Conservation (phyloP, 768 basidiomycete species). For the Tylopilus balloui region DNA sequence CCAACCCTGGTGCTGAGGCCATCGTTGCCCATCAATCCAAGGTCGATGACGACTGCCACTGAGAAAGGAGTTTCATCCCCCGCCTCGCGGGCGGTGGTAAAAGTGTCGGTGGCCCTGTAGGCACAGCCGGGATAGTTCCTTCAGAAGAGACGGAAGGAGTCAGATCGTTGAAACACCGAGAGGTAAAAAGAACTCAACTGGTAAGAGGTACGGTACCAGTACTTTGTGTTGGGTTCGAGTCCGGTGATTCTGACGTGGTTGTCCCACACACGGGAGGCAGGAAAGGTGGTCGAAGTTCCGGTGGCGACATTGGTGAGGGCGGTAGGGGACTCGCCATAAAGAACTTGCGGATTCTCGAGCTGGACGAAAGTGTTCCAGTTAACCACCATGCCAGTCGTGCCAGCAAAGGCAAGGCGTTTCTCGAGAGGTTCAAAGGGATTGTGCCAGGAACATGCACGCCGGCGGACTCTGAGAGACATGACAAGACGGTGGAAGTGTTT, state of each 20-base stretch:
- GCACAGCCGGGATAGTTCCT: conserved; percentile 28
- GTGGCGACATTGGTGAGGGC: conserved; percentile 18
- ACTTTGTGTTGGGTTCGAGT: conserved; percentile 21
- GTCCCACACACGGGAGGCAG: conserved; percentile 24
- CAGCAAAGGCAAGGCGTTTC: conserved; percentile 25
- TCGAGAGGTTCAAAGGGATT: conserved; percentile 28
- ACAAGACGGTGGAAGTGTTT: conserved; percentile 9
- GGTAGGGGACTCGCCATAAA: conserved; percentile 20
- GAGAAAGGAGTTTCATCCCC: conserved; percentile 20
- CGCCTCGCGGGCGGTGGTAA: conserved; percentile 20
- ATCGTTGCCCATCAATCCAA: conserved; percentile 27
- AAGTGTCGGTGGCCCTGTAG: conserved; percentile 23
- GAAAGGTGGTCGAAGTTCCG: conserved; percentile 23
- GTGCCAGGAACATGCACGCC: conserved; percentile 27
- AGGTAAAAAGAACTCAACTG: conserved; percentile 13
- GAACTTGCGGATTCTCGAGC: conserved; percentile 23
- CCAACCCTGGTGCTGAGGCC: conserved; percentile 30
- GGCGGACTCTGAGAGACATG: conserved; percentile 26
- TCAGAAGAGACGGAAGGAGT: neutral
- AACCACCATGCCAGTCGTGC: conserved; percentile 24
- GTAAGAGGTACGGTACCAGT: conserved; percentile 28
- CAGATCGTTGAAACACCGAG: neutral
- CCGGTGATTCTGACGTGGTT: conserved; percentile 28
- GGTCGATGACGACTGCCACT: conserved; percentile 23
- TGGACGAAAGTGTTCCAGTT: conserved; percentile 24